Conservation (phyloP, 1,284 basidiomycete genomes). For the Macrocybe sp. region DNA sequence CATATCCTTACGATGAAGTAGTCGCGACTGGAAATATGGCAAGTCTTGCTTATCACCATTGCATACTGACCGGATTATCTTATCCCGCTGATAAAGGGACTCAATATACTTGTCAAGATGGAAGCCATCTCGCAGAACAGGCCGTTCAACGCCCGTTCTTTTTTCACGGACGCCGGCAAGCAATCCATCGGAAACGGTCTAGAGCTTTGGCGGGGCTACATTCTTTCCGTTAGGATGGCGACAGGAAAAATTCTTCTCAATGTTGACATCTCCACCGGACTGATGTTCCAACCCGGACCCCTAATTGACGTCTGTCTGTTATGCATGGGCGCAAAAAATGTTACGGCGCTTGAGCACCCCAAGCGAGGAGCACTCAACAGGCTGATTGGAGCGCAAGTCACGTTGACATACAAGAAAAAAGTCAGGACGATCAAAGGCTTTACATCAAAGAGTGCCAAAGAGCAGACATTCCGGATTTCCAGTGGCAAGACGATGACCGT, state of each 20-base stretch:
- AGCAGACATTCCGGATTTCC: conserved; percentile 47
- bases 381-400: conserved; percentile 29
- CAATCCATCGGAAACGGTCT: conserved; percentile 64
- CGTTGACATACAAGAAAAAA: conserved; percentile 23
- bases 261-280: conserved; percentile 72
- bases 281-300: conserved; percentile 59
- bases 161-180: conserved; percentile 64
- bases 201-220: conserved; percentile 70
- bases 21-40: conserved; percentile 74
- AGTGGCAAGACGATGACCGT: conserved; percentile 53
- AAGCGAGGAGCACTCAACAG: conserved; percentile 44
- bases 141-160: conserved; percentile 71
- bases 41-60: conserved; percentile 13
- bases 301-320: conserved; percentile 53
- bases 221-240: conserved; percentile 71
- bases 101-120: conserved; percentile 76
- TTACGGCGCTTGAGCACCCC: conserved; percentile 60
- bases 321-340: conserved; percentile 39
- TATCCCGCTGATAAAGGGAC: conserved; percentile 36
- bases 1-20: conserved; percentile 60
- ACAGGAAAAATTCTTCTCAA: conserved; percentile 67
- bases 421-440: conserved; percentile 53
- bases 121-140: conserved; percentile 57
- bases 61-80: conserved; percentile 1
- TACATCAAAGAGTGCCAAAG: conserved; percentile 42